phyloP scores from a whole-genome alignment of 2,329 filamentous ascomycete species.

The Cladophialophora psammophila region DNA sequence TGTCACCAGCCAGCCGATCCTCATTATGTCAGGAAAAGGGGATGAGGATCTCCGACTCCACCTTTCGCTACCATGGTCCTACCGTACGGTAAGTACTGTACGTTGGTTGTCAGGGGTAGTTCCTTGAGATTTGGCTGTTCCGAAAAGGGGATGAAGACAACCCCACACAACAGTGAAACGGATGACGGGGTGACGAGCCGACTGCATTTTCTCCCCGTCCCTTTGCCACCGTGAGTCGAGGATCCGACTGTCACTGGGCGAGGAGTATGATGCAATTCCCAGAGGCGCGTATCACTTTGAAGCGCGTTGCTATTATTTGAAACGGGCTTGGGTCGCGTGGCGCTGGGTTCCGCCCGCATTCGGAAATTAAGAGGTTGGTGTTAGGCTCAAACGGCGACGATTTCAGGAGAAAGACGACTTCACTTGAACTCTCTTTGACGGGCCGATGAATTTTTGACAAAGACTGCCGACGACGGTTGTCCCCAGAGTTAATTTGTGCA shows the following conservation, averaged over 20 bases:
- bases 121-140: not conserved
- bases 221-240: not conserved
- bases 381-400: conserved; percentile 16
- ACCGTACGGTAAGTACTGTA: no score
- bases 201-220: not conserved
- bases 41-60: not conserved
- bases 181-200: not conserved
- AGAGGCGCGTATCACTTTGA: conserved; percentile 24
- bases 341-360: conserved; percentile 22
- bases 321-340: conserved; percentile 29
- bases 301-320: conserved; percentile 19
- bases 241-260: not conserved
- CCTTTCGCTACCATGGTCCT: not conserved
- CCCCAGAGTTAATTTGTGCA: not conserved
- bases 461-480: conserved; percentile 1
- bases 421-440: not conserved
- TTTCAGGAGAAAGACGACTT: conserved; percentile 26
- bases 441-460: not conserved
- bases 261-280: conserved; percentile 28
- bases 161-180: not conserved
- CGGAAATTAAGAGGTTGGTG: conserved; percentile 26
- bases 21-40: not conserved
- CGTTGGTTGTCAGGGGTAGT: not conserved
- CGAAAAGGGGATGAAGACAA: not conserved
- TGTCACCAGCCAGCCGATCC: not conserved